Evolutionary conservation across 2,329 filamentous ascomycete genomes (phyloP), one percentile per base, ranked within the genome.

Genomic region (Aspergillus quadrilineatus): DNA sequence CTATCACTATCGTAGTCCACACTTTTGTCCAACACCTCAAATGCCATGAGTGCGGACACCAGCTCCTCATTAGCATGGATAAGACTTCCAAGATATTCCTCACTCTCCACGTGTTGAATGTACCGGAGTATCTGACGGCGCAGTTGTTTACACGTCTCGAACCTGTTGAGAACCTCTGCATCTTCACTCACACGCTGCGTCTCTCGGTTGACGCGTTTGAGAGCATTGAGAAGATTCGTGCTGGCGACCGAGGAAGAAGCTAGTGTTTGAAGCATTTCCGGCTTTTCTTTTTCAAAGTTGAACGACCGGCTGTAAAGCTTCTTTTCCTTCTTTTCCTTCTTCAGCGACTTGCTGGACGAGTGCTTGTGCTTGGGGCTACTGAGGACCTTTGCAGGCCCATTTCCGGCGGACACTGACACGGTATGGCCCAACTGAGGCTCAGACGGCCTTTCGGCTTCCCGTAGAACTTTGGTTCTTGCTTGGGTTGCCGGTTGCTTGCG

Each of bases 21-120:
- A 48, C 76, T 79, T 63, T 79, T 80, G 70, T 99, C 93, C 61
- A 97, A 84, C 65, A 97, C 90, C 74, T 97, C 93, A 69, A 92
- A 99, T 0, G 92, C 89, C 85, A 96, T 96, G 56, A 99, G 81
- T 1, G 92, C 91, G 60, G 88, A 88, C 41, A 97, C 90, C n/a
- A 99, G 86, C 73, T 96, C 90, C 67, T 99, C 94, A 67, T 99
- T 97, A 62, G 93, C 92, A 67, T 94, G 90, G 15, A 99, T 86
- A 4, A 99, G 81, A 59, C 90, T 88, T 42, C 93, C 94, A 7
- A 99, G 86, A 81, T 89, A 97, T 67, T 97, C 87, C 68, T 97
- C 93, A 7, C 86, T 88, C 70, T 96, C 90, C 10, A 97, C 89
- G 50, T 92, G 83, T 69, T 97, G 91, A 61, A 97, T 96, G 71